phyloP scores from a whole-genome alignment of 106 monocot species.

The Acanthochlamys bracteata region DNA sequence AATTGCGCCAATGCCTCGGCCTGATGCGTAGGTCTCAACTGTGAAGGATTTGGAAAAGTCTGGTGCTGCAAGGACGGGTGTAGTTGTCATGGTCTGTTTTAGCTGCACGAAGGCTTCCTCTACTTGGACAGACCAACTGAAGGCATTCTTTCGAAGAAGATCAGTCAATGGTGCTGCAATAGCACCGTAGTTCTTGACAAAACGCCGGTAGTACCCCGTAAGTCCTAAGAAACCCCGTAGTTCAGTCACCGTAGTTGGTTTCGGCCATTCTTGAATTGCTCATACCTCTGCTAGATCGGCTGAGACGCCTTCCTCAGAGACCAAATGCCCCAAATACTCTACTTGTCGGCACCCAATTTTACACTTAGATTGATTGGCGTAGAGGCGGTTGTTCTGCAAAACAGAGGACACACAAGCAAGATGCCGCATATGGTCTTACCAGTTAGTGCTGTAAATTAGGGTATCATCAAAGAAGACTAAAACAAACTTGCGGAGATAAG shows the following conservation, averaged over 20 bases:
- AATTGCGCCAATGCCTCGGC: background rate
- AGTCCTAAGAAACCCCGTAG: background rate
- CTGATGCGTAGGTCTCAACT: background rate
- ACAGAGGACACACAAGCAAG: background rate
- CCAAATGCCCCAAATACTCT: constrained; percentile 4
- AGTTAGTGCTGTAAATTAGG: background rate
- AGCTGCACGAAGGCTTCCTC: background rate
- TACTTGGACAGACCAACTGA: background rate
- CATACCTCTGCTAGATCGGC: background rate
- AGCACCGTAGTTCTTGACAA: background rate
- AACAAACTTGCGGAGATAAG: background rate
- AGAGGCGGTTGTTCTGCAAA: background rate
- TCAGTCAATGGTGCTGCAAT: constrained; percentile 3
- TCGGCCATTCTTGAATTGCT: constrained; percentile 4
- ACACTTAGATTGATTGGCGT: background rate
- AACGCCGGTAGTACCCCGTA: background rate
- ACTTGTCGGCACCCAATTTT: background rate
- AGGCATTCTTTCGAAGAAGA: background rate
- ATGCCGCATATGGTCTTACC: background rate
- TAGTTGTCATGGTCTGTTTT: background rate
- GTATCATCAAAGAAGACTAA: background rate
- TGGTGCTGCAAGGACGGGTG: constrained; percentile 2
- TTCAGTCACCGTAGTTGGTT: background rate
- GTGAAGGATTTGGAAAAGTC: constrained; percentile 1
- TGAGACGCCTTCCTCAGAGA: background rate